Evolutionary conservation across 2,329 filamentous ascomycete species (phyloP).

Genomic region (Thielaviopsis euricoi): DNA sequence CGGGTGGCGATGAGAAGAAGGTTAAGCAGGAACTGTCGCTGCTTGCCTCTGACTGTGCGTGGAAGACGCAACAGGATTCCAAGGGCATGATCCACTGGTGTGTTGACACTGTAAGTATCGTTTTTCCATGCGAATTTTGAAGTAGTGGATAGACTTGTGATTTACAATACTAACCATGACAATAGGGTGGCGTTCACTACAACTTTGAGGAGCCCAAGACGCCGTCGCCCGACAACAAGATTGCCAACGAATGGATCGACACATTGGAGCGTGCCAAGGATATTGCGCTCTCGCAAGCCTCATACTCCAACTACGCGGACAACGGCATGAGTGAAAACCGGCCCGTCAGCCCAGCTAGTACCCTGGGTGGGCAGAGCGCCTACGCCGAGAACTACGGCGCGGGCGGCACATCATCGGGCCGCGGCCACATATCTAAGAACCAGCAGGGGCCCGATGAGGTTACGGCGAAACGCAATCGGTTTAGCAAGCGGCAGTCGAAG

Average conservation of each 20-base stretch:
- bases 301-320: slow-evolving; percentile 48
- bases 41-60: slow-evolving; percentile 55
- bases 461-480: slow-evolving; percentile 43
- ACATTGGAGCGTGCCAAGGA: slow-evolving; percentile 75
- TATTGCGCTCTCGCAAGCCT: slow-evolving; percentile 57
- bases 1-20: slow-evolving; percentile 90
- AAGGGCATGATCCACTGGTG: slow-evolving; percentile 81
- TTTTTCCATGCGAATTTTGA: not conserved
- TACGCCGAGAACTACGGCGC: slow-evolving; percentile 29
- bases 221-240: slow-evolving; percentile 36
- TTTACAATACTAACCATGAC: slow-evolving; percentile 1
- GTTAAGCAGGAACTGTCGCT: slow-evolving; percentile 86
- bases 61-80: slow-evolving; percentile 65
- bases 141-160: not conserved
- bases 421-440: slow-evolving; percentile 42
- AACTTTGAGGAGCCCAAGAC: slow-evolving; percentile 88
- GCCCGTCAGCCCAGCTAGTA: slow-evolving; percentile 59
- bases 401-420: slow-evolving; percentile 21
- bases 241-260: slow-evolving; percentile 81
- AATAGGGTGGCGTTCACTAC: slow-evolving; percentile 71
- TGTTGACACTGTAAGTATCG: slow-evolving; percentile 69
- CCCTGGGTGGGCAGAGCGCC: slow-evolving; percentile 42
- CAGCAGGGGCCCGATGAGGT: slow-evolving; percentile 38
- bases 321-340: slow-evolving; percentile 52
- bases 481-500: slow-evolving; percentile 87